Conservation (phyloP, 2,329 filamentous ascomycete species). For the Aspergillaceae sp. region DNA sequence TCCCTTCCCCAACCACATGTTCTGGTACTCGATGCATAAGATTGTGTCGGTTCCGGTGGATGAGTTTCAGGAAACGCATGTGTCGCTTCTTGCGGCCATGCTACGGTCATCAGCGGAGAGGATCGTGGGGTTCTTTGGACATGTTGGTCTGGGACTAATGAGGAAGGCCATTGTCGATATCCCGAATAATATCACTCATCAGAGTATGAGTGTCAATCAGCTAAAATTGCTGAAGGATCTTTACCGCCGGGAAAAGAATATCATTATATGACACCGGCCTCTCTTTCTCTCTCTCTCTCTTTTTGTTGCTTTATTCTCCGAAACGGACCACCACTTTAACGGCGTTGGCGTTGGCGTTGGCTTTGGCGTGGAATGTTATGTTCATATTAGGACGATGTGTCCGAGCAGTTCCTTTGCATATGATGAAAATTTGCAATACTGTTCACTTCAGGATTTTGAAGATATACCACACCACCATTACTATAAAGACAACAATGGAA, state of each 20-base stretch:
- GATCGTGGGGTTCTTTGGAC: slow-evolving; percentile 74
- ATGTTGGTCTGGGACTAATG: slow-evolving; percentile 62
- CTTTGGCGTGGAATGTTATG: background rate
- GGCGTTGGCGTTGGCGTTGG: background rate
- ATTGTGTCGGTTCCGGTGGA: slow-evolving; percentile 65
- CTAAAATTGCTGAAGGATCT: slow-evolving; percentile 31
- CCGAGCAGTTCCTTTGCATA: too few relatives aligned
- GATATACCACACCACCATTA: too few relatives aligned
- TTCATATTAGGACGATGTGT: too few relatives aligned
- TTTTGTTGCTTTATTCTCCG: too few relatives aligned
- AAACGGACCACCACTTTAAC: too few relatives aligned
- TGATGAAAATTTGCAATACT: too few relatives aligned
- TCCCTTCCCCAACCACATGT: slow-evolving; percentile 68
- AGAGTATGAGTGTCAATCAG: slow-evolving; percentile 30
- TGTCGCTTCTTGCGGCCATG: slow-evolving; percentile 61
- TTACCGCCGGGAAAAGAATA: slow-evolving; percentile 28
- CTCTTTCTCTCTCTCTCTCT: background rate
- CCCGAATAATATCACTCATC: slow-evolving; percentile 39
- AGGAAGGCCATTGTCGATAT: slow-evolving; percentile 65
- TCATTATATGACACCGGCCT: slow-evolving; percentile 24
- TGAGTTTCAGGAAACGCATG: slow-evolving; percentile 64
- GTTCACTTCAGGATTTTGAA: too few relatives aligned
- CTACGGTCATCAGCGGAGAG: slow-evolving; percentile 64
- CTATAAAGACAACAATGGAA: too few relatives aligned
- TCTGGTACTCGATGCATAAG: slow-evolving; percentile 69